A percentile compares a stretch with the other conserved stretches of the same genome.
Evolutionary conservation across 495 filamentous ascomycete genomes (phyloP).

Genomic region (Xylaria cubensis): DNA sequence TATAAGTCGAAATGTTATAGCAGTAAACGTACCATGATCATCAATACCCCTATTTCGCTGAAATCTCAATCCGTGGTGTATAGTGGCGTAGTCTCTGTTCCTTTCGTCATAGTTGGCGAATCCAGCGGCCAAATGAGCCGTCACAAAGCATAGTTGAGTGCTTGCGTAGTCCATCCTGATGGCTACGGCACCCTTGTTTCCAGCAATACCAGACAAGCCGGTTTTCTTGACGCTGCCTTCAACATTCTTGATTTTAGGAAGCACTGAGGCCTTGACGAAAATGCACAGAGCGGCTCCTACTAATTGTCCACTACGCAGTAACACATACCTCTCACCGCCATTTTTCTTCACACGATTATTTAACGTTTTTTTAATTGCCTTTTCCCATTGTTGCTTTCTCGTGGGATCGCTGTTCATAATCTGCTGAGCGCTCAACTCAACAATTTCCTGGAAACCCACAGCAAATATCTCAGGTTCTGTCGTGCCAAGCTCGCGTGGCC

Average conservation of each 20-base stretch:
- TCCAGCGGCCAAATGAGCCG: conserved; percentile 93
- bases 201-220: conserved; percentile 94
- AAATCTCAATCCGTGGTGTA: conserved; percentile 85
- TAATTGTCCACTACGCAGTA: conserved; percentile 90
- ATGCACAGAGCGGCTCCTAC: conserved; percentile 93
- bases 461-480: conserved; percentile 79
- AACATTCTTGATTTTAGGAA: conserved; percentile 90
- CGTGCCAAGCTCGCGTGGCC: conserved; percentile 56
- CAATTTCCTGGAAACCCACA: conserved; percentile 96
- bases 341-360: conserved; percentile 69
- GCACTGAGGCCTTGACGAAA: conserved; percentile 78
- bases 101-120: conserved; percentile 97
- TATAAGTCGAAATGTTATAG: neutral
- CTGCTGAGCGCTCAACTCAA: conserved; percentile 93
- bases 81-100: conserved; percentile 91
- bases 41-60: conserved; percentile 88
- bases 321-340: conserved; percentile 79
- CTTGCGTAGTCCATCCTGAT: conserved; percentile 96
- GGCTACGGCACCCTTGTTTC: conserved; percentile 97
- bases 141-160: conserved; percentile 93
- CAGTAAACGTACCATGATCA: conserved; percentile 68
- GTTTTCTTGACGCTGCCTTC: conserved; percentile 98
- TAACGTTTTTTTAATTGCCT: conserved; percentile 75
- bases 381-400: conserved; percentile 85
- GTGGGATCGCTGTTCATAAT: conserved; percentile 98